Base-by-base conservation (phyloP, 148 eudicot genomes). In the Vaccinium vitisidaea region DNA sequence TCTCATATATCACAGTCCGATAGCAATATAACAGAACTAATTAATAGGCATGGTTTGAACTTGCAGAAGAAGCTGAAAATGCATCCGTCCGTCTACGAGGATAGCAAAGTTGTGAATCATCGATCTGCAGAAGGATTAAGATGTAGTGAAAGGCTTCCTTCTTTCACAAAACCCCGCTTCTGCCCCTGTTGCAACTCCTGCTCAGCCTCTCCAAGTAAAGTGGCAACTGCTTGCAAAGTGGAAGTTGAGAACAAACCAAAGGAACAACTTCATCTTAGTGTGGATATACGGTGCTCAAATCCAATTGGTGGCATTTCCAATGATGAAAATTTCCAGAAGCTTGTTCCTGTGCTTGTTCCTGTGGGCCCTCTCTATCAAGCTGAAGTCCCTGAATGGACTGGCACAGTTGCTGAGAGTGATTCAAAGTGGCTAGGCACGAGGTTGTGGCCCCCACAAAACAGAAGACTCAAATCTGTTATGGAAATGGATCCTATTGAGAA, bases 371-470 rank as follows among this genome's bases (percentile, higher is more conserved):
- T 61, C 32, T 92, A 79, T 88, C 99, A 96, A 90, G 99, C 94
- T 6, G 87, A 87, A 77, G 92, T 96, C 81, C 95, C 98, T 49
- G 55, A 83, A 80, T 94, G 95, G 94, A 89, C 93, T 0, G 95
- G 91, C n/a, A 39, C 19, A 8, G 75, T 80, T 74, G 86, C 81
- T 11, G 90, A 89, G 61, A 92, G 94, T 80, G 94, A 96, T 85
- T 77, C 98, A 32, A 96, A 92, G 86, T 96, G 99, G 99, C 86
- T 93, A 16, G 99, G 99, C 70, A 92, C 90, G 32, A 88, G 79
- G 88, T 82, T 89, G 67, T 96, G 98, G 98, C 76, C 94, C 75
- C 91, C 92, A 0, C 84, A 93, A 80, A 78, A 85, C 50, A 56
- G 23, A 75, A 81, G 82, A 27, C 84, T 73, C 8, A 77, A 83